These are phyloP conservation scores for Trichoderma koningiopsis DNA, from an alignment of 2,329 filamentous ascomycete species.

Conservation along the genomic window DNA sequence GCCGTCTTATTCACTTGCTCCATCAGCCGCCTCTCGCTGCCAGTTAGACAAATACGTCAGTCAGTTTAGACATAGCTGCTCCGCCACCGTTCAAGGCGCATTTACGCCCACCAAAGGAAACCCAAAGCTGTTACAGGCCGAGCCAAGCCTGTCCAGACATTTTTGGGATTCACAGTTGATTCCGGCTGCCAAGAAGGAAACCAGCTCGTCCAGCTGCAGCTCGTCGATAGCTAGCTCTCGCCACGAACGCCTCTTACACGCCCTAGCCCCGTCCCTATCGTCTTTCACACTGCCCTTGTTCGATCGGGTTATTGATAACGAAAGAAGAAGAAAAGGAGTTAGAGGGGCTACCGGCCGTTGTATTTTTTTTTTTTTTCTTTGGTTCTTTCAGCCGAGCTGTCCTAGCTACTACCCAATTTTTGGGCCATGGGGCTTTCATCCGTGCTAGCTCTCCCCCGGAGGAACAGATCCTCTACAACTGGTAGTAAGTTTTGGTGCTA, in stretches of 20 bases:
- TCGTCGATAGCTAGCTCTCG: neutral
- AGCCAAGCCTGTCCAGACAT: neutral
- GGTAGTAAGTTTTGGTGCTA: conserved; percentile 10
- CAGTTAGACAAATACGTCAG: neutral
- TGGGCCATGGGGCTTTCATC: conserved; percentile 24
- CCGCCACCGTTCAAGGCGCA: neutral
- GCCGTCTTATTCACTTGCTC: conserved; percentile 4
- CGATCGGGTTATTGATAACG: neutral
- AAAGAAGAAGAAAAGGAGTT: neutral
- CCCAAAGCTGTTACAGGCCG: neutral
- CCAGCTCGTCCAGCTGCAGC: neutral
- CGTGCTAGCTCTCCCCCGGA: conserved; percentile 24
- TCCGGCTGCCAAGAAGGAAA: neutral
- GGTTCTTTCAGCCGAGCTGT: conserved; percentile 3
- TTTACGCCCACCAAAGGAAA: neutral
- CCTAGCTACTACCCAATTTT: conserved; percentile 3
- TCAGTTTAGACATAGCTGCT: neutral
- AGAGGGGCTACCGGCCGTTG: conserved; percentile 15
- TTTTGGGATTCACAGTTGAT: neutral
- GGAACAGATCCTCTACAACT: conserved; percentile 25
- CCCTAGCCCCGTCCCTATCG: neutral
- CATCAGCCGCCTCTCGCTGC: conserved; percentile 1
- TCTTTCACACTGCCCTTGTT: neutral
- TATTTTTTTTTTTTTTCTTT: neutral
- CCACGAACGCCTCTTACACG: neutral